Evolutionary conservation across 2,329 filamentous ascomycete genomes (phyloP).

Genomic region (Trichoderma gracile): DNA sequence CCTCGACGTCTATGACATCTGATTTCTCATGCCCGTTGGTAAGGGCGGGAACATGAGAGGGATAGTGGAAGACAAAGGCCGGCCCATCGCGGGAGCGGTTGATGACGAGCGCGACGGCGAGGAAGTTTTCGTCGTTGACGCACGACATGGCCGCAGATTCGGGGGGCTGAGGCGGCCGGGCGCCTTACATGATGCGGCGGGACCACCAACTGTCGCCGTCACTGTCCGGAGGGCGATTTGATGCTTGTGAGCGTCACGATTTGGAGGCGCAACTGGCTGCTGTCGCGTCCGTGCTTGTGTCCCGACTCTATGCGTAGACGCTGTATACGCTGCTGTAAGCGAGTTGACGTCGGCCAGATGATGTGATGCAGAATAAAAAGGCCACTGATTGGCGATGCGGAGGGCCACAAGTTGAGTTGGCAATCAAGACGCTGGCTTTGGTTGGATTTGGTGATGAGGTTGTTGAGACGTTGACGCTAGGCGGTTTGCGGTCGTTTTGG

Average conservation of each 20-base stretch:
- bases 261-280: neutral
- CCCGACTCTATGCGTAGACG: neutral
- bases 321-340: neutral
- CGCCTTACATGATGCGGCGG: slow-evolving; percentile 19
- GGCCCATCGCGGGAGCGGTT: slow-evolving; percentile 76
- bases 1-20: slow-evolving; percentile 49
- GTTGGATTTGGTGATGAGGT: slow-evolving; percentile 6
- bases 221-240: neutral
- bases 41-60: slow-evolving; percentile 54
- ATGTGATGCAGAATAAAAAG: neutral
- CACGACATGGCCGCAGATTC: slow-evolving; percentile 47
- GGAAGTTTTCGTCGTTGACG: slow-evolving; percentile 56
- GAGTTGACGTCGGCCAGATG: neutral
- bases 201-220: neutral
- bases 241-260: slow-evolving; percentile 1
- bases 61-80: slow-evolving; percentile 84
- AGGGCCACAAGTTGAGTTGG: neutral
- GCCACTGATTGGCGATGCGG: neutral
- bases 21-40: slow-evolving; percentile 40
- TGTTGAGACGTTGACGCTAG: slow-evolving; percentile 1
- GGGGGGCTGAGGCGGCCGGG: slow-evolving; percentile 2
- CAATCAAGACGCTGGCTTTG: neutral
- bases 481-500: neutral
- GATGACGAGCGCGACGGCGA: slow-evolving; percentile 74
- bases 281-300: neutral